Base-by-base conservation (phyloP, 164 flowering plant species). In the Amborella trichopoda region DNA sequence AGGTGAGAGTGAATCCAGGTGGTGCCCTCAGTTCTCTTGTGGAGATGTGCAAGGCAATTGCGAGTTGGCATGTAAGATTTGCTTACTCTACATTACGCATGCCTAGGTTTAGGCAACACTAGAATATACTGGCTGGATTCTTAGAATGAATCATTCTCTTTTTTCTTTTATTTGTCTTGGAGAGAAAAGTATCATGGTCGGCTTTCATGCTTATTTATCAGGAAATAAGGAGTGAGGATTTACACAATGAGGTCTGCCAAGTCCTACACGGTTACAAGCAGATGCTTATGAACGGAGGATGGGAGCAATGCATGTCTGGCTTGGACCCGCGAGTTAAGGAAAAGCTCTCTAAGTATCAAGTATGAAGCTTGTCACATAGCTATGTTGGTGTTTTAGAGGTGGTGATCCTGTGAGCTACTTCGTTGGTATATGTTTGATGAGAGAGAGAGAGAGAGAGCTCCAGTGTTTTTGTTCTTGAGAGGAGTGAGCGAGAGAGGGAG, bases 51-150 rank as follows among this genome's bases (percentile, higher is more conserved):
- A 81, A 68, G 67, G 96, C 99, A 40, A 80, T 93, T 58, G 95
- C 99, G 44, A 93, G 99, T 66, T 93, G 96, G 99, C 90, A 88
- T 68, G 99, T 93, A 79, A 70, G 95, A 32, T n/a, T n/a, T n/a
- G n/a, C n/a, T n/a, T n/a, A n/a, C n/a, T n/a, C n/a, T n/a, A n/a
- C n/a, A n/a, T n/a, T n/a, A n/a, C n/a, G n/a, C n/a, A n/a, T n/a
- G n/a, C n/a, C n/a, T n/a, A n/a, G n/a, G n/a, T n/a, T n/a, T n/a
- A n/a, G n/a, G n/a, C n/a, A n/a, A n/a, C n/a, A n/a, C n/a, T n/a
- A n/a, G n/a, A n/a, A n/a, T n/a, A n/a, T n/a, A n/a, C n/a, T n/a
- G n/a, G n/a, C n/a, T n/a, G n/a, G n/a, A n/a, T n/a, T n/a, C n/a
- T n/a, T n/a, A n/a, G n/a, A n/a, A n/a, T n/a, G n/a, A n/a, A n/a